These are phyloP conservation scores for Cercophora samala DNA, from an alignment of 495 filamentous ascomycete species.

Conservation along the genomic window DNA sequence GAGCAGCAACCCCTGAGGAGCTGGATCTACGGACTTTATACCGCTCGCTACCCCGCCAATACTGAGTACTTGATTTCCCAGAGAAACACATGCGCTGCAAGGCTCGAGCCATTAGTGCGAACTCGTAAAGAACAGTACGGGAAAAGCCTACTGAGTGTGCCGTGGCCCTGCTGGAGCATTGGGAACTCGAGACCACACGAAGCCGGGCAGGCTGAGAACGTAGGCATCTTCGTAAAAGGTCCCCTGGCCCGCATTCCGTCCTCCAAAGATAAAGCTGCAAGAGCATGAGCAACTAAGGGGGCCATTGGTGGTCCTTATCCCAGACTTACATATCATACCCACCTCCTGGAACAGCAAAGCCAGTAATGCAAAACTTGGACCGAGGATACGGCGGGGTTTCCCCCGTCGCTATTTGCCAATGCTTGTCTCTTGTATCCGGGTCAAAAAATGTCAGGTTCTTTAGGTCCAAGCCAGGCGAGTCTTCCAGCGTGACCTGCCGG, in stretches of 20 bases:
- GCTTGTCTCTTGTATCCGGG: constrained; percentile 33
- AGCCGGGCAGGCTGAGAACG: constrained; percentile 47
- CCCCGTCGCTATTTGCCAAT: constrained; percentile 35
- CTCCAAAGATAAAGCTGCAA: constrained; percentile 38
- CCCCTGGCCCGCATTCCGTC: constrained; percentile 19
- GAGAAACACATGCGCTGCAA: constrained; percentile 22
- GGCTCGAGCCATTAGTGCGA: no score
- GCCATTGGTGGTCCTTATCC: no score
- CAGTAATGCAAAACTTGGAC: constrained; percentile 30
- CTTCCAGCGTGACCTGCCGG: constrained; percentile 15
- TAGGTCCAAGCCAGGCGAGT: constrained; percentile 16
- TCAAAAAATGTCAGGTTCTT: constrained; percentile 36
- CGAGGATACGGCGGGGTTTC: constrained; percentile 20
- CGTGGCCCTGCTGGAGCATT: constrained; percentile 27
- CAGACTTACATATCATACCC: constrained; percentile 38
- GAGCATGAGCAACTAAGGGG: neutral
- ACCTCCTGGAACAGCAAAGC: constrained; percentile 30
- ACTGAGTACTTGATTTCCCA: constrained; percentile 39
- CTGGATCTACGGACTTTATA: constrained; percentile 33
- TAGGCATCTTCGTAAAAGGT: constrained; percentile 32
- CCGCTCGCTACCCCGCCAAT: constrained; percentile 32
- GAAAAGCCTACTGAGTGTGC: neutral
- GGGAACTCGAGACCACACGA: constrained; percentile 38
- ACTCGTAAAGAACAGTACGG: no score
- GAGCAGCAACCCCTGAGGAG: constrained; percentile 39